phyloP scores from a whole-genome alignment of 2,329 filamentous ascomycete species.

The Xenoacremonium recifei region DNA sequence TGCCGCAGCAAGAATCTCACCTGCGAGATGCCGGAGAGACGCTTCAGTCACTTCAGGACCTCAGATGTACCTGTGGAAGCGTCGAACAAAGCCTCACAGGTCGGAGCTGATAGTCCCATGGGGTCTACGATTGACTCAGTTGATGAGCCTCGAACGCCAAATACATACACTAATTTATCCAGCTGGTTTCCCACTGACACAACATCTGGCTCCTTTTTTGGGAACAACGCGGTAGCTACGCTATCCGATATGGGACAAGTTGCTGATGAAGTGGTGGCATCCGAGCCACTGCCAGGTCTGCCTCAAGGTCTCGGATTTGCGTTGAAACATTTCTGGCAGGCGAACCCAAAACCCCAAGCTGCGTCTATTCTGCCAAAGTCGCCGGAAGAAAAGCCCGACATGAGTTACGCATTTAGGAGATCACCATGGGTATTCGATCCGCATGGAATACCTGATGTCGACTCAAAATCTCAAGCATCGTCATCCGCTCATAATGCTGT shows the following conservation, averaged over 20 bases:
- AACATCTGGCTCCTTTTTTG: no score
- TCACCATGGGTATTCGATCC: conserved; percentile 18
- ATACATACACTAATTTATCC: conserved; percentile 6
- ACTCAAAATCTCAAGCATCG: conserved; percentile 4
- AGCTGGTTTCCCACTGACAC: conserved; percentile 13
- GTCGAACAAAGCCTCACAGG: conserved; percentile 18
- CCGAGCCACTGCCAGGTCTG: conserved; percentile 10
- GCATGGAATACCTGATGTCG: conserved; percentile 7
- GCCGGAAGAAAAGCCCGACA: conserved; percentile 11
- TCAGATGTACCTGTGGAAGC: conserved; percentile 24
- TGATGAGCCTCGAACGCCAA: conserved; percentile 12
- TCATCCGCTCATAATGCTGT: conserved; percentile 3
- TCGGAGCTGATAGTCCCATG: conserved; percentile 15
- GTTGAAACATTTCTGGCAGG: conserved; percentile 18
- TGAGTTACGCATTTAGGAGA: conserved; percentile 6
- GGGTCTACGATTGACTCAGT: conserved; percentile 16
- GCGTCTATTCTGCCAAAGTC: conserved; percentile 11
- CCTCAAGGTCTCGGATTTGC: conserved; percentile 20
- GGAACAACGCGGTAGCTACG: no score
- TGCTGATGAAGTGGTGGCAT: conserved; percentile 18
- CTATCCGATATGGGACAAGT: no score
- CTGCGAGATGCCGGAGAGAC: conserved; percentile 25
- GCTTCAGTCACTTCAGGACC: conserved; percentile 23
- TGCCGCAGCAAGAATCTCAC: conserved; percentile 24
- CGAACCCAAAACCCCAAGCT: conserved; percentile 13